These are phyloP conservation scores for Fraxinus ornus DNA, from an alignment of 305 asterid species.

Conservation along the genomic window DNA sequence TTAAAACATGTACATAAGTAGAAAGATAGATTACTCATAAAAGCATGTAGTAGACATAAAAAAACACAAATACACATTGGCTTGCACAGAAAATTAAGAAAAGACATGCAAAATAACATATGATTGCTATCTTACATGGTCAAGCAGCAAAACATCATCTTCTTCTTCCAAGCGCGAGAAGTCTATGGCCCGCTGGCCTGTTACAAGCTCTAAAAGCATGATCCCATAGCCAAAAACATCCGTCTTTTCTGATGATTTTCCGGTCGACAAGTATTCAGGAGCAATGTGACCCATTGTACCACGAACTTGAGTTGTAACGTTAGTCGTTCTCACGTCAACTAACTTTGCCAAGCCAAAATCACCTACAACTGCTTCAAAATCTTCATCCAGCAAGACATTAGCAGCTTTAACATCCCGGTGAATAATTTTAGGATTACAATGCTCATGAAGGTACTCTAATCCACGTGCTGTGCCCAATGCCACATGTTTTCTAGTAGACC, in stretches of 20 bases:
- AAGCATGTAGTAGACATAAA: neutral
- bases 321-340: conserved; percentile 72
- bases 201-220: conserved; percentile 79
- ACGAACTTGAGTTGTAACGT: conserved; percentile 86
- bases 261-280: conserved; percentile 83
- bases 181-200: conserved; percentile 90
- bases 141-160: conserved; percentile 83
- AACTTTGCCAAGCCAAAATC: conserved; percentile 90
- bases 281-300: conserved; percentile 97
- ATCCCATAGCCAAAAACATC: conserved; percentile 85
- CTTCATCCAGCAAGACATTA: conserved; percentile 72
- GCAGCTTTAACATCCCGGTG: conserved; percentile 94
- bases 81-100: neutral
- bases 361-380: conserved; percentile 86
- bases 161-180: conserved; percentile 90
- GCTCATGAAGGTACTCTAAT: conserved; percentile 82
- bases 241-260: conserved; percentile 78
- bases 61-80: neutral
- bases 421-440: conserved; percentile 81
- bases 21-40: neutral
- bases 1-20: neutral
- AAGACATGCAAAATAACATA: neutral
- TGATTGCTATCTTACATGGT: conserved; percentile 55
- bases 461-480: conserved; percentile 95
- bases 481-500: conserved; percentile 73